A percentile compares a stretch with the other conserved stretches of the same genome.
Conservation (phyloP, 176 grass and related monocot genomes). For the Triticum turgidum region DNA sequence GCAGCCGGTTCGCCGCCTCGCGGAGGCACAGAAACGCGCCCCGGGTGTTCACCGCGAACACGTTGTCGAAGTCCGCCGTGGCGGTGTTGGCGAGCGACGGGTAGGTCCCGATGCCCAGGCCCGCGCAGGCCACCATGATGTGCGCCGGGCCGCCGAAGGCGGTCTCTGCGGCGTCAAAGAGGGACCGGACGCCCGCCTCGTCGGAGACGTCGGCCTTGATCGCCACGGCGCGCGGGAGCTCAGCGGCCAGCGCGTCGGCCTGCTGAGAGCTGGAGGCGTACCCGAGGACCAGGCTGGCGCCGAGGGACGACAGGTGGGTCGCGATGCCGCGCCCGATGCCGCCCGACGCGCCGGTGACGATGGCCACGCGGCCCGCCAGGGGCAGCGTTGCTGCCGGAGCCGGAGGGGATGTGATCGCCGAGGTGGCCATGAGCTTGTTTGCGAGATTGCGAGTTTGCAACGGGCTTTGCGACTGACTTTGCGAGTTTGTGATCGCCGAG, state of each 20-base stretch:
- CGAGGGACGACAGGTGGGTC: no score
- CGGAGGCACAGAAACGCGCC: conserved; percentile 80
- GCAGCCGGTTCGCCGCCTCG: conserved; percentile 55
- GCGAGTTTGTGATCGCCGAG: no score
- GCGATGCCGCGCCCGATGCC: no score
- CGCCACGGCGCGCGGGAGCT: conserved; percentile 3
- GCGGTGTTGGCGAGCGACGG: conserved; percentile 21
- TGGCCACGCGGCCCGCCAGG: no score
- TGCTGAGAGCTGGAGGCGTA: no score
- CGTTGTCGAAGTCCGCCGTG: conserved; percentile 43
- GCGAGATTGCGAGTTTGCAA: no score
- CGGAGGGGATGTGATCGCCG: no score
- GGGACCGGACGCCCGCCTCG: conserved; percentile 11
- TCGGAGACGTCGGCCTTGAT: not conserved
- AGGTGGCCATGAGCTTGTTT: no score
- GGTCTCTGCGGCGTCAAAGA: not conserved
- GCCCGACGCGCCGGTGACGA: no score
- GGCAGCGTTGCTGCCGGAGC: no score
- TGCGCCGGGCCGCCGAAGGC: conserved; percentile 1
- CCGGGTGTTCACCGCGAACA: conserved; percentile 45
- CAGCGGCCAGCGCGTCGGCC: not conserved
- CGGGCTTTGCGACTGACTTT: no score
- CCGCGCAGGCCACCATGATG: not conserved
- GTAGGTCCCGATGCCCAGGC: conserved; percentile 9
- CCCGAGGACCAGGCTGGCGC: no score